Conservation (phyloP, 768 basidiomycete species). For the Lactarius psammicola region DNA sequence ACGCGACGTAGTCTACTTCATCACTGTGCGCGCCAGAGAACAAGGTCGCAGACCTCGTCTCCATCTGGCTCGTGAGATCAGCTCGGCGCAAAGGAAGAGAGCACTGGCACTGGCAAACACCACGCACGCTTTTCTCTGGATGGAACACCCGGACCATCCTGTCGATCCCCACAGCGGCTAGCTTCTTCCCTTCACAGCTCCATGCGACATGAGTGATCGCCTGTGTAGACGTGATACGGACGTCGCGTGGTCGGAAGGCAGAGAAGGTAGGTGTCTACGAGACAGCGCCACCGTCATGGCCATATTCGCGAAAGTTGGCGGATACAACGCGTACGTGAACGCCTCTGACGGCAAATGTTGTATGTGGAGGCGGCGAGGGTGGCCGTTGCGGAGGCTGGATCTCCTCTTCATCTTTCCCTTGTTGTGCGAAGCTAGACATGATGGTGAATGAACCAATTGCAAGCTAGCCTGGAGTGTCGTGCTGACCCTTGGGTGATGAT, state of each 20-base stretch:
- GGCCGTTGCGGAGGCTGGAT: constrained; percentile 18
- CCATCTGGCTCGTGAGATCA: constrained; percentile 51
- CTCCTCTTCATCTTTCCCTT: constrained; percentile 18
- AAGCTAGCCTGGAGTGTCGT: too few species aligned
- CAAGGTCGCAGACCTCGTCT: constrained; percentile 59
- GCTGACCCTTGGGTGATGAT: not conserved
- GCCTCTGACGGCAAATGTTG: constrained; percentile 49
- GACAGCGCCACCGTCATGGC: constrained; percentile 12
- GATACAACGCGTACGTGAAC: constrained; percentile 59
- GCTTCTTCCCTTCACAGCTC: constrained; percentile 80
- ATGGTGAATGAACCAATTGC: not conserved
- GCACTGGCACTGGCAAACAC: not conserved
- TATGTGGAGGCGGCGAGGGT: constrained; percentile 23
- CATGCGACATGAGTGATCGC: constrained; percentile 75
- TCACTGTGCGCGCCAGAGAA: constrained; percentile 73
- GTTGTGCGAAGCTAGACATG: constrained; percentile 20
- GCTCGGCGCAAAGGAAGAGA: not conserved
- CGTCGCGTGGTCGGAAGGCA: constrained; percentile 75
- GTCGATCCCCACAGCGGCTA: constrained; percentile 81
- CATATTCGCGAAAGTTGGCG: constrained; percentile 11
- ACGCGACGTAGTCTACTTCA: constrained; percentile 79
- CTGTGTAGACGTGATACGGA: constrained; percentile 61
- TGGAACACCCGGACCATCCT: constrained; percentile 73
- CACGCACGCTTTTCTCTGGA: constrained; percentile 72
- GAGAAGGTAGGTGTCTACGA: constrained; percentile 72